Conservation (phyloP, 2,329 filamentous ascomycete species). For the Aureobasidium pullulans region DNA sequence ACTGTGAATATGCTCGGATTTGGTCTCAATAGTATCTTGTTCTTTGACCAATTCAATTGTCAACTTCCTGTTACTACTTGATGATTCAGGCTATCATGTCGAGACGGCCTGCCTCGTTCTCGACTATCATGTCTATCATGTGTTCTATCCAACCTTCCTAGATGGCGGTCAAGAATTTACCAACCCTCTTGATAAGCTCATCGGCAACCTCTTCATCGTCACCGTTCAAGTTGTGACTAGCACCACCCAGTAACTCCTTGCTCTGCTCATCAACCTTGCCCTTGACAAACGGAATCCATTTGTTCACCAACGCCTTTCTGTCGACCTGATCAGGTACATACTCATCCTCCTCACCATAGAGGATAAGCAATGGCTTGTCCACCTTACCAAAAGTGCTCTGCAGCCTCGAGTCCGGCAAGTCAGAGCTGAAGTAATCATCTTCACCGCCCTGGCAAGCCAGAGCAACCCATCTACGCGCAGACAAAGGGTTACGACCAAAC, state of each 20-base stretch:
- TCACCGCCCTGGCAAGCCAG: conserved; percentile 56
- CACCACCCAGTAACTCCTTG: conserved; percentile 43
- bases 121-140: neutral
- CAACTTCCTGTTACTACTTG: too few species aligned
- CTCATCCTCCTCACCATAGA: conserved; percentile 61
- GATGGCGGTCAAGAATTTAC: conserved; percentile 32
- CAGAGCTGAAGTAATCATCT: conserved; percentile 84
- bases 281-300: conserved; percentile 46
- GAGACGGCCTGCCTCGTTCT: too few species aligned
- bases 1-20: neutral
- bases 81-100: neutral
- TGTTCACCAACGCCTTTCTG: conserved; percentile 48
- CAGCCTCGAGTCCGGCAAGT: conserved; percentile 55
- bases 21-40: neutral
- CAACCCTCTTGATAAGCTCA: conserved; percentile 45
- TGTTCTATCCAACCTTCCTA: neutral
- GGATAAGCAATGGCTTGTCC: conserved; percentile 50
- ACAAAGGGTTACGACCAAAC: conserved; percentile 37
- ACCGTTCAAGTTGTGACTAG: conserved; percentile 45
- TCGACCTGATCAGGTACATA: conserved; percentile 54
- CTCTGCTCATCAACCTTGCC: conserved; percentile 42
- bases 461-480: conserved; percentile 52
- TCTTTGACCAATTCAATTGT: neutral
- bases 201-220: conserved; percentile 40
- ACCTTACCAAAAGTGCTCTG: conserved; percentile 59